Conservation (phyloP, 2,329 filamentous ascomycete species). For the Simplicillium sp. region DNA sequence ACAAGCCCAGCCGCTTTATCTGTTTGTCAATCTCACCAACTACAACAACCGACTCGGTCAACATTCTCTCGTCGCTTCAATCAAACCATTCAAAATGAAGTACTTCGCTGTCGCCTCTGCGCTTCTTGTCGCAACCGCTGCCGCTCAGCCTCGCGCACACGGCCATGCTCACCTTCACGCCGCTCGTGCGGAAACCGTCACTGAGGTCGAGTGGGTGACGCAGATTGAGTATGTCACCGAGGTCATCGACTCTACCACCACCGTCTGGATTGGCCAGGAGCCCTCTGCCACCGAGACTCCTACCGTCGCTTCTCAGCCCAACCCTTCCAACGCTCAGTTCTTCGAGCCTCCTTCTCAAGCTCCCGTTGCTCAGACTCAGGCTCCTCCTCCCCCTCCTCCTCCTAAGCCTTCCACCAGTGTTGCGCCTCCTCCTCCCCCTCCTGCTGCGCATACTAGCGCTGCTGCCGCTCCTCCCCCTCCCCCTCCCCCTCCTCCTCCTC, state of each 20-base stretch:
- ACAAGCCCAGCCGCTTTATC: too few relatives aligned
- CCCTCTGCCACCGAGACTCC: slow-evolving; percentile 14
- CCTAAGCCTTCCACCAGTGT: slow-evolving; percentile 1
- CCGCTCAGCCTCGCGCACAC: slow-evolving; percentile 40
- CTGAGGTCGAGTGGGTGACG: slow-evolving; percentile 41
- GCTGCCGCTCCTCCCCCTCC: slow-evolving; percentile 6
- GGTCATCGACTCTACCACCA: slow-evolving; percentile 37
- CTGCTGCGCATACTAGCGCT: slow-evolving; percentile 1
- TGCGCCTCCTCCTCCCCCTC: slow-evolving; percentile 11
- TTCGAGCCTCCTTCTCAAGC: slow-evolving; percentile 13
- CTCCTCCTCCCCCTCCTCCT: slow-evolving; percentile 6
- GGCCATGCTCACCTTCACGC: slow-evolving; percentile 26
- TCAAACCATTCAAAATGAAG: slow-evolving; percentile 27
- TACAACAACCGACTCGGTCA: too few relatives aligned
- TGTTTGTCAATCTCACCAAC: too few relatives aligned
- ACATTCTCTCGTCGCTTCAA: slow-evolving; percentile 2
- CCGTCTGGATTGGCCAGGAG: slow-evolving; percentile 28
- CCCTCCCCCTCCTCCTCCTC: slow-evolving; percentile 8
- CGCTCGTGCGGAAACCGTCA: slow-evolving; percentile 31
- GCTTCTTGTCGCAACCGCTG: slow-evolving; percentile 16
- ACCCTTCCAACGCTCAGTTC: slow-evolving; percentile 19
- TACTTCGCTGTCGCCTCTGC: slow-evolving; percentile 20
- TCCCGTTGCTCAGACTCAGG: slow-evolving; percentile 4
- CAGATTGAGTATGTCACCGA: slow-evolving; percentile 37
- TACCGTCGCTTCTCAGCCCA: slow-evolving; percentile 12